Evolutionary conservation across 2,329 filamentous ascomycete species (phyloP).

Genomic region (Epichloe scottii): DNA sequence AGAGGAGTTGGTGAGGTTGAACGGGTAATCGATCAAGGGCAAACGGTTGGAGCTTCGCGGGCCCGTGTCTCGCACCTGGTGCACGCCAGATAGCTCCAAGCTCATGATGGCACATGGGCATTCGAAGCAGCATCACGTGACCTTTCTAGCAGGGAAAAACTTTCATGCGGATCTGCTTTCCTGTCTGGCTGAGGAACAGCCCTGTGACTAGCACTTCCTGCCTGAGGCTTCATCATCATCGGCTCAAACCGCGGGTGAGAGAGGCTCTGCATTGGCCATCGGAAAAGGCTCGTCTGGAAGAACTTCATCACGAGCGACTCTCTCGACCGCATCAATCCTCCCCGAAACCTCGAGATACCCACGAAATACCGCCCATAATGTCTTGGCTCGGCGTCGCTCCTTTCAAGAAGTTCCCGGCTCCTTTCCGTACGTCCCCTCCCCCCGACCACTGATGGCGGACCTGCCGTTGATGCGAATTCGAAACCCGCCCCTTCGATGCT

Average conservation of each 20-base stretch:
- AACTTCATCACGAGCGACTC: conserved; percentile 12
- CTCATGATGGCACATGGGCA: conserved; percentile 10
- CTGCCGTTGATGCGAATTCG: conserved; percentile 9
- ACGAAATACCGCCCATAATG: conserved; percentile 45
- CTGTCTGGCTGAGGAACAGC: neutral
- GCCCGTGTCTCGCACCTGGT: neutral
- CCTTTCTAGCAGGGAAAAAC: neutral
- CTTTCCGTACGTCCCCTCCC: conserved; percentile 57
- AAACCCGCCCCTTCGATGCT: conserved; percentile 11
- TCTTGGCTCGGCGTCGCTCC: conserved; percentile 55
- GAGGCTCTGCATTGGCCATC: conserved; percentile 17
- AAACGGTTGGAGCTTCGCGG: neutral
- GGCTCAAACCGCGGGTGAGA: conserved; percentile 20
- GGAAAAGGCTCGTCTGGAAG: conserved; percentile 29
- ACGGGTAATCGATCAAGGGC: neutral
- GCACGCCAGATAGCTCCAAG: neutral
- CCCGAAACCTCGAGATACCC: conserved; percentile 22
- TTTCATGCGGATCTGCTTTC: neutral
- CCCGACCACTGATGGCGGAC: conserved; percentile 8
- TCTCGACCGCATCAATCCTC: conserved; percentile 11
- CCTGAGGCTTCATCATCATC: conserved; percentile 15
- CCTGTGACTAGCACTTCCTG: neutral
- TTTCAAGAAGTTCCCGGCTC: conserved; percentile 69
- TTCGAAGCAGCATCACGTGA: neutral
- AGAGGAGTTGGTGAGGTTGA: neutral